A percentile compares a stretch with the other conserved stretches of the same genome.
Evolutionary conservation across 768 basidiomycete species (phyloP).

Genomic region (Naganishia onofrii): DNA sequence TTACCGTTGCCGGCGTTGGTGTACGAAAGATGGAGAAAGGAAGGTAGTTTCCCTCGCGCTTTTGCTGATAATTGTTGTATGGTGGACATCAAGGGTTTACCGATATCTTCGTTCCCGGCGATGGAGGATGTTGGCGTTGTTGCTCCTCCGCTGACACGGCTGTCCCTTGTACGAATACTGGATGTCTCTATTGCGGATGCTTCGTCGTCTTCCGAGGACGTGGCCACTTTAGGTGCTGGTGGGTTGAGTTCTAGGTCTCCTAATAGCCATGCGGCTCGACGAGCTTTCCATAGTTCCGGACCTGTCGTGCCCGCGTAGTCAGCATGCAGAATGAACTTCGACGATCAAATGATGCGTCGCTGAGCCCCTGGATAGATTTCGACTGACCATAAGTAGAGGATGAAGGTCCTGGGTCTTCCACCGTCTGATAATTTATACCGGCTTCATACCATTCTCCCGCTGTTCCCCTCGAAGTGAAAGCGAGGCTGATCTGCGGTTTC

Average conservation of each 20-base stretch:
- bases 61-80: slow-evolving; percentile 19
- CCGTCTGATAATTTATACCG: background rate
- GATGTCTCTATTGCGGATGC: background rate
- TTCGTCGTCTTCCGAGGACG: background rate
- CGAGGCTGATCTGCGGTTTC: background rate
- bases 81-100: background rate
- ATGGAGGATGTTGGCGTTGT: background rate
- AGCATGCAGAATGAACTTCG: background rate
- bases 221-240: slow-evolving; percentile 2
- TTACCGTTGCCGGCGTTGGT: background rate
- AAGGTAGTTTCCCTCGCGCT: slow-evolving; percentile 26
- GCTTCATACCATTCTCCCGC: slow-evolving; percentile 8
- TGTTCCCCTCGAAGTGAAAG: slow-evolving; percentile 11
- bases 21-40: slow-evolving; percentile 19
- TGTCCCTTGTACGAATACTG: background rate
- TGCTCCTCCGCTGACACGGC: background rate
- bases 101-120: background rate
- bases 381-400: background rate
- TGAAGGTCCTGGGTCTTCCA: slow-evolving; percentile 17
- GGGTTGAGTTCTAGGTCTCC: slow-evolving; percentile 13
- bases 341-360: too few relatives aligned
- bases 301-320: background rate
- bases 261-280: slow-evolving; percentile 17
- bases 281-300: slow-evolving; percentile 21
- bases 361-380: background rate